These are phyloP conservation scores for Laburnicola sp. DNA, from an alignment of 2,329 filamentous ascomycete genomes.

Conservation along the genomic window DNA sequence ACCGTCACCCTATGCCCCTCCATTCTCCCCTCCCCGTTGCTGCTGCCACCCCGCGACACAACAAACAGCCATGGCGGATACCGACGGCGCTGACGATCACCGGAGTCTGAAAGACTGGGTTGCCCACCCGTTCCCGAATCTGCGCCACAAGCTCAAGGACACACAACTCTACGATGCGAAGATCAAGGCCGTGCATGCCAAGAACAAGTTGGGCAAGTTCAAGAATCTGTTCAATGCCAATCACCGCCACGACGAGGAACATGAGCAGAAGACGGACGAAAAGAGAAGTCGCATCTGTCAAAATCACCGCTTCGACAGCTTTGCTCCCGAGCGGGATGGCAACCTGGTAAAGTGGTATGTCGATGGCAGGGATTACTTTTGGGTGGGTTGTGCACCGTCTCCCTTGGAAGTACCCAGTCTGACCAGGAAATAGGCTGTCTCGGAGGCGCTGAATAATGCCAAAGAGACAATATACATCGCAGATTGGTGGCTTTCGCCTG, in stretches of 20 bases:
- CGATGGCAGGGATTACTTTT: conserved; percentile 93
- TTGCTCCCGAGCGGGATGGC: conserved; percentile 80
- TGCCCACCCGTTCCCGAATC: conserved; percentile 44
- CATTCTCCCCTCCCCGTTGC: neutral
- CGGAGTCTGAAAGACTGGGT: conserved; percentile 42
- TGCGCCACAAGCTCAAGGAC: conserved; percentile 52
- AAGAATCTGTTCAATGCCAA: conserved; percentile 76
- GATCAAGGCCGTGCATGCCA: conserved; percentile 60
- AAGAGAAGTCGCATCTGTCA: conserved; percentile 75
- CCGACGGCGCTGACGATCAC: conserved; percentile 15
- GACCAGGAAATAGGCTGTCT: conserved; percentile 64
- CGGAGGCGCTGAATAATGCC: conserved; percentile 83
- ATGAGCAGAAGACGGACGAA: conserved; percentile 80
- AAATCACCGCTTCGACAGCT: conserved; percentile 83
- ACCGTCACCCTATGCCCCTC: neutral
- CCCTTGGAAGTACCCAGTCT: neutral
- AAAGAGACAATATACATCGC: conserved; percentile 93
- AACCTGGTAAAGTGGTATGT: conserved; percentile 97
- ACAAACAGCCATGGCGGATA: conserved; percentile 16
- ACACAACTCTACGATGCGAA: conserved; percentile 54
- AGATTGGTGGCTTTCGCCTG: conserved; percentile 96
- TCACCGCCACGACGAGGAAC: conserved; percentile 90
- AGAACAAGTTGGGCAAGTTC: conserved; percentile 66
- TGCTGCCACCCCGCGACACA: too few species aligned
- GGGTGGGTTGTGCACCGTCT: conserved; percentile 44